phyloP scores from a whole-genome alignment of 768 basidiomycete species.

The Termitomyces sp. region DNA sequence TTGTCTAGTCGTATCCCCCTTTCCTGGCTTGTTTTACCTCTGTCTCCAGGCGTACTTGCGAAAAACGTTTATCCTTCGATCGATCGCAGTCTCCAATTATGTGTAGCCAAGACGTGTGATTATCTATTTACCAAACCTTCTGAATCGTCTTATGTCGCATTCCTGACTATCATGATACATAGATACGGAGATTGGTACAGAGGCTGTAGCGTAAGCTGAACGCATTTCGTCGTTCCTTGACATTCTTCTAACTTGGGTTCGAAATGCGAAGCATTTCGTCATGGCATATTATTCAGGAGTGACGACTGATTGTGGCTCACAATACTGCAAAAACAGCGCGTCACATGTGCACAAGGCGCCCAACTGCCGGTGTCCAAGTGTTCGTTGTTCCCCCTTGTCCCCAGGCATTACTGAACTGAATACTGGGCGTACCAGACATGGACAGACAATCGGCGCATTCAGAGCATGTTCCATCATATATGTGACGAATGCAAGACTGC shows the following conservation, averaged over 20 bases:
- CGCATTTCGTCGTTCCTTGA: conserved; percentile 11
- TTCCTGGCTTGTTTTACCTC: conserved; percentile 1
- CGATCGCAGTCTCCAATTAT: conserved; percentile 25
- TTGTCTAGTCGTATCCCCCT: conserved; percentile 13
- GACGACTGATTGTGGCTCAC: conserved; percentile 47
- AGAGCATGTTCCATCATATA: conserved; percentile 60
- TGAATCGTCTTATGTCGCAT: conserved; percentile 1
- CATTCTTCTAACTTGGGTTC: conserved; percentile 1
- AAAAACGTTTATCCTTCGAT: neutral
- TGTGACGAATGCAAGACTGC: conserved; percentile 51
- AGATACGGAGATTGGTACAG: conserved; percentile 41
- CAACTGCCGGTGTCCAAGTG: conserved; percentile 50
- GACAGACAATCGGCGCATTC: conserved; percentile 48
- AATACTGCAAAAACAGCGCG: conserved; percentile 47
- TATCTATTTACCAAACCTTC: conserved; percentile 7
- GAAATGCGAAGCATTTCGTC: conserved; percentile 51
- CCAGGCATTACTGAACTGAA: neutral
- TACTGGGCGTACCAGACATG: conserved; percentile 22
- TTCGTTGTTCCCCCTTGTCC: conserved; percentile 12
- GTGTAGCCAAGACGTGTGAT: conserved; percentile 58
- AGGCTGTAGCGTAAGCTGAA: conserved; percentile 32
- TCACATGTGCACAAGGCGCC: conserved; percentile 58
- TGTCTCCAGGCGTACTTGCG: neutral
- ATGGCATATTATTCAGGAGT: conserved; percentile 58
- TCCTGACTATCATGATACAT: conserved; percentile 11